Conservation (phyloP, 306 rosid species). For the Adenanthera pavonina region DNA sequence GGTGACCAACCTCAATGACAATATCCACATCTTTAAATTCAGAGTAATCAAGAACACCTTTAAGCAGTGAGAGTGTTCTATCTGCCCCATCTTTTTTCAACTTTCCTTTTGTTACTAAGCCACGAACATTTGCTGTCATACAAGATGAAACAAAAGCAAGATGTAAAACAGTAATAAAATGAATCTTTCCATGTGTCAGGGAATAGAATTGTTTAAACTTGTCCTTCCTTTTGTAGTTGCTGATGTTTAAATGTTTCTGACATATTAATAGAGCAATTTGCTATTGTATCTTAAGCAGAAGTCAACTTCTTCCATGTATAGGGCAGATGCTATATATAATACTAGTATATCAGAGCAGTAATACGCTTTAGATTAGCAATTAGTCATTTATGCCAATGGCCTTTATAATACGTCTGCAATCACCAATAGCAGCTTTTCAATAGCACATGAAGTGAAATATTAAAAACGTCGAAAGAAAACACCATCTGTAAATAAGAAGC, state of each 20-base stretch:
- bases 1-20: slow-evolving; percentile 85
- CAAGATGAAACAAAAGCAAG: slow-evolving; percentile 36
- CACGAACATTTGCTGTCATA: slow-evolving; percentile 69
- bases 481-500: slow-evolving; percentile 10
- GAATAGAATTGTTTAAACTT: slow-evolving; percentile 22
- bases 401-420: background rate
- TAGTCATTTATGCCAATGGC: background rate
- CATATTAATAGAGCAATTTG: background rate
- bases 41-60: slow-evolving; percentile 84
- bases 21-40: slow-evolving; percentile 85
- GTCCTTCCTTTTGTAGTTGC: background rate
- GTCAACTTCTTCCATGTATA: background rate
- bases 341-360: background rate
- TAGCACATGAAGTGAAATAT: slow-evolving; percentile 11
- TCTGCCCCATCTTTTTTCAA: slow-evolving; percentile 74
- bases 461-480: background rate
- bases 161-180: slow-evolving; percentile 4
- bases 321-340: slow-evolving; percentile 2
- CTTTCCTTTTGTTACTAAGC: slow-evolving; percentile 70
- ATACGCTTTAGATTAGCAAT: slow-evolving; percentile 5
- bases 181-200: slow-evolving; percentile 19
- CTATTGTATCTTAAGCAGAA: background rate
- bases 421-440: slow-evolving; percentile 11
- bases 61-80: slow-evolving; percentile 66
- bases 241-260: background rate